Conservation (phyloP, 345 rosid species). For the Boechera divaricarpa region DNA sequence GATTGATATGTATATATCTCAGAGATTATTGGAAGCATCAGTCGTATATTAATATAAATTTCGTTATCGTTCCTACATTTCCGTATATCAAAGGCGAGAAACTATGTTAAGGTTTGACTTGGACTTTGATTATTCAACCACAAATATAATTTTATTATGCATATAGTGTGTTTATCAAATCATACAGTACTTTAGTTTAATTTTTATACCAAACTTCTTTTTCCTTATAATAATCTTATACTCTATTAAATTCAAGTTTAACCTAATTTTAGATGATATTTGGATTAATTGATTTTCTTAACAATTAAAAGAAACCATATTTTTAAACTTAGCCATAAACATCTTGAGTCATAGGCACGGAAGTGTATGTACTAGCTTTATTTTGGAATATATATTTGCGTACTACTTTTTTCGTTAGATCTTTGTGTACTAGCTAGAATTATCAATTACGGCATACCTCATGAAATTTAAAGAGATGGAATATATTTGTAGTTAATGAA, state of each 20-base stretch:
- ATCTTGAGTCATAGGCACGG: not conserved
- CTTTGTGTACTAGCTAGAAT: slow-evolving; percentile 15
- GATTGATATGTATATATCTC: slow-evolving; percentile 30
- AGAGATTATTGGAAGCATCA: slow-evolving; percentile 25
- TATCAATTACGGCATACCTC: not conserved
- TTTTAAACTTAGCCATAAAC: no score
- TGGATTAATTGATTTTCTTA: not conserved
- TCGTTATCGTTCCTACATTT: slow-evolving; percentile 36
- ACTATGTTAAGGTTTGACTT: slow-evolving; percentile 35
- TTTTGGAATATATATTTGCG: not conserved
- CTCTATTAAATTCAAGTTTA: not conserved
- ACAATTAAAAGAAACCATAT: not conserved
- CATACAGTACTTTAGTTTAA: not conserved
- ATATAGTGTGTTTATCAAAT: not conserved
- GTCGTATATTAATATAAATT: slow-evolving; percentile 9
- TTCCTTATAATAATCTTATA: not conserved
- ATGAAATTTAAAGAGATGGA: not conserved
- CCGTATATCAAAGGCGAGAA: slow-evolving; percentile 30
- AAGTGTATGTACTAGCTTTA: not conserved
- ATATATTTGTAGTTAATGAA: slow-evolving; percentile 12
- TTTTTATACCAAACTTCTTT: not conserved
- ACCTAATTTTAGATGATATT: not conserved
- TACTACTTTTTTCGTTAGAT: not conserved
- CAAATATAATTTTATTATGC: not conserved
- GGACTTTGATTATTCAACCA: slow-evolving; percentile 2